Evolutionary conservation across 371 early-diverging fungal genomes (phyloP).

Genomic region (Choanephora cucurbitarum): DNA sequence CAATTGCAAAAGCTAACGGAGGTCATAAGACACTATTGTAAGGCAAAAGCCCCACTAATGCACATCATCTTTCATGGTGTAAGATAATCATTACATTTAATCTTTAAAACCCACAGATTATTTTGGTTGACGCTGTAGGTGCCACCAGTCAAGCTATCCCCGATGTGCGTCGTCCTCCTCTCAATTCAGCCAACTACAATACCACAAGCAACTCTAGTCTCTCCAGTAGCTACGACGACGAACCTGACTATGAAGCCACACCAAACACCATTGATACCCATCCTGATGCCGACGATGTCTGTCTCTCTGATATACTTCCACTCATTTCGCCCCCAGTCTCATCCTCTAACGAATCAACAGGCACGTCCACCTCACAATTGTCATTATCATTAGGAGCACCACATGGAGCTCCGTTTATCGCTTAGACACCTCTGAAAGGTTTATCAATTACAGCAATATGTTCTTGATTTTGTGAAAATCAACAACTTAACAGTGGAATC

Average conservation of each 20-base stretch:
- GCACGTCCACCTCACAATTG: conserved; percentile 9
- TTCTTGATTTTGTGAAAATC: conserved; percentile 11
- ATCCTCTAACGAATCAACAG: conserved; percentile 9
- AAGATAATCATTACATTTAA: no score
- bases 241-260: conserved; percentile 6
- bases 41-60: no score
- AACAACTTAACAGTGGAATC: conserved; percentile 11
- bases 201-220: conserved; percentile 4
- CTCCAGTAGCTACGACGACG: conserved; percentile 6
- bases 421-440: conserved; percentile 14
- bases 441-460: conserved; percentile 14
- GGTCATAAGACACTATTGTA: no score
- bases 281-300: conserved; percentile 5
- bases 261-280: neutral
- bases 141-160: conserved; percentile 7
- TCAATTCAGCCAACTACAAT: conserved; percentile 8
- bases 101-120: no score
- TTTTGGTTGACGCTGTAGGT: no score
- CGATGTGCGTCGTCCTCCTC: conserved; percentile 8
- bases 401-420: conserved; percentile 10
- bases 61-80: no score
- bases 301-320: conserved; percentile 5
- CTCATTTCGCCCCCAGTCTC: conserved; percentile 8
- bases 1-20: no score
- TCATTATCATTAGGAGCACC: conserved; percentile 11